Evolutionary conservation across 2,329 filamentous ascomycete species (phyloP).

Genomic region (Fusarium sp.): DNA sequence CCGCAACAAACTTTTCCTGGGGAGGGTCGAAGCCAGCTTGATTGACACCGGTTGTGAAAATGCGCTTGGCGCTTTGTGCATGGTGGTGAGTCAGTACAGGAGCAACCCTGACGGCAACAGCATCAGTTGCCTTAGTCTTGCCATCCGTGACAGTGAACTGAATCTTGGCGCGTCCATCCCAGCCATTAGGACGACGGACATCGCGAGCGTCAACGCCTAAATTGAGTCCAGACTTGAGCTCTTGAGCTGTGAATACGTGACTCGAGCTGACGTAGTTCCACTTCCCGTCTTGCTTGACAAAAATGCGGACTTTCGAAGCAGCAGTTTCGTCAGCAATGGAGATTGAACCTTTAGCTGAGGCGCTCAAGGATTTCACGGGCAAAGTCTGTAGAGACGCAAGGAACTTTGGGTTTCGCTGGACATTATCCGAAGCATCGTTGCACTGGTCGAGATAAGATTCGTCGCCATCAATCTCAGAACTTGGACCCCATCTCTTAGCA

Average conservation of each 20-base stretch:
- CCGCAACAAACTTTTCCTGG: slow-evolving; percentile 7
- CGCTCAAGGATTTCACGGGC: slow-evolving; percentile 34
- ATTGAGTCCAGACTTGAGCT: slow-evolving; percentile 48
- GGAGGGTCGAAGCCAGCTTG: background rate
- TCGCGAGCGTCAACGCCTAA: slow-evolving; percentile 53
- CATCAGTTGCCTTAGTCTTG: slow-evolving; percentile 33
- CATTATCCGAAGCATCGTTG: slow-evolving; percentile 52
- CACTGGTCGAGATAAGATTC: slow-evolving; percentile 47
- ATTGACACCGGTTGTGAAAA: slow-evolving; percentile 22
- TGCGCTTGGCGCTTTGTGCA: slow-evolving; percentile 45
- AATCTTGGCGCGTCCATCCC: slow-evolving; percentile 47
- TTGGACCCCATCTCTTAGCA: slow-evolving; percentile 27
- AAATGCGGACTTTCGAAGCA: slow-evolving; percentile 46
- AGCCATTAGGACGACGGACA: slow-evolving; percentile 33
- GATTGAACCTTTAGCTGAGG: slow-evolving; percentile 33
- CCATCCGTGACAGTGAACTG: slow-evolving; percentile 48
- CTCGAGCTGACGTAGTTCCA: slow-evolving; percentile 44
- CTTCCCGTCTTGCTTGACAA: slow-evolving; percentile 35
- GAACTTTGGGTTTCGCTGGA: slow-evolving; percentile 47
- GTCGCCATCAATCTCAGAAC: slow-evolving; percentile 6
- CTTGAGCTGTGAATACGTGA: slow-evolving; percentile 44
- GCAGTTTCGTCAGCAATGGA: slow-evolving; percentile 20
- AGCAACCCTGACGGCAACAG: slow-evolving; percentile 50
- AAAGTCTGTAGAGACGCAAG: slow-evolving; percentile 50
- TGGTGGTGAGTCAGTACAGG: slow-evolving; percentile 54